Base-by-base conservation (phyloP, 2,329 filamentous ascomycete genomes). In the Cercospora sp. region DNA sequence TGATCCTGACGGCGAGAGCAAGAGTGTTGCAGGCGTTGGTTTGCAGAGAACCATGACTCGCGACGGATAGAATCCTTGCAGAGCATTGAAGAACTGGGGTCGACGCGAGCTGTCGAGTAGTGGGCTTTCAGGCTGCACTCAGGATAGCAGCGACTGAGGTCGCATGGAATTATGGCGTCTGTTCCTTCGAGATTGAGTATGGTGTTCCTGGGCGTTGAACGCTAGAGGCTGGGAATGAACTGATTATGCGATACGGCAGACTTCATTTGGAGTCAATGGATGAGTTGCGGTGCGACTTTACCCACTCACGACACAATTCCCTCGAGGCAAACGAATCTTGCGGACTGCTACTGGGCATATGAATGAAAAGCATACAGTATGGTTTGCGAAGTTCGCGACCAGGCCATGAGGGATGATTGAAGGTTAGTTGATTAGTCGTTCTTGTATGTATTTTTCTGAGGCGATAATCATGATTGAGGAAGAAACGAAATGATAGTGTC, bases 31-130 rank as follows among this genome's bases (percentile, higher is more conserved):
- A 30, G 60, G 60, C 2, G 42, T 66, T 20, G 63, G 67, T 12
- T 30, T 68, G 59, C 33, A 64, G 45, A 63, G 67, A 26, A 68
- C 63, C 28, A 60, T 62, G 63, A 68, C 67, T 26, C 55, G 67
- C 20, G 67, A 57, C 18, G 67, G 55, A 33, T 68, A 68, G 63
- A 16, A 64, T 40, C 40, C 33, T 28, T 53, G 55, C 40, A 45
- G 28, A 18, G n/a, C 28, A 26, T 42, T 60, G 20, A 53, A 64
- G n/a, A 57, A 30, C 53, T 59, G 61, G 42, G 23, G 23, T 64
- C 36, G 26, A n/a, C 23, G 55, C 30, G 64, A 51, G 55, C 60
- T 58, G 40, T 60, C 40, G 33, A 60, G 58, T 26, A 26, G 58
- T 28, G 20, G 31, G 18, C 33, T 26, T 16, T 40, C 30, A 23